Evolutionary conservation across 495 filamentous ascomycete species (phyloP), one percentile per base, ranked within the genome.

Genomic region (Penicillium canescens): DNA sequence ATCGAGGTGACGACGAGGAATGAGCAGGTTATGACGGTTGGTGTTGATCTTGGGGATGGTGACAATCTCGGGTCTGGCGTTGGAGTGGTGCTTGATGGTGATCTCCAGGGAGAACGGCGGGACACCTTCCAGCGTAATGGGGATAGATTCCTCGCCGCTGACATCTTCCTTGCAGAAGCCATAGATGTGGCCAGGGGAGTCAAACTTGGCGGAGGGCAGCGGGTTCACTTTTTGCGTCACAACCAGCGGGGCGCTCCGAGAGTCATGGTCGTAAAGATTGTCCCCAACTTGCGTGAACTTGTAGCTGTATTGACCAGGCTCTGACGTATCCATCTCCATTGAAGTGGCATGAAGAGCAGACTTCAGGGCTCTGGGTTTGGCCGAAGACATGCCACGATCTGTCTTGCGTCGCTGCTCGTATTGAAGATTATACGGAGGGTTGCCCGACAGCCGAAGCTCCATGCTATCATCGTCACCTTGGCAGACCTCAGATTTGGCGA

Each of bases 391-490:
- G 3, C 86, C 87, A 47, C 82, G 78, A 33, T 79, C 73, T 10
- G 84, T 78, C 52, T 86, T 87, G 23, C 86, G 80, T 47, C 81
- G 81, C 59, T 91, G 79, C 59, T 91, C 85, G 66, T 96, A 98
- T 54, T 91, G 81, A 33, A 96, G 79, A 55, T 82, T 79, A 59
- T 87, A 98, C 2, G 94, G 94, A n/a, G 91, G 82, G 70, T 78
- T 85, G 78, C 92, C 92, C 55, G 79, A 79, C 54, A 98, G 79
- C 18, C 79, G 73, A 43, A 98, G 71, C 59, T 96, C 92, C 44
- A 96, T 82, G 23, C 84, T 82, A 62, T 96, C 93, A 55, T 93
- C 87, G 44, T 97, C 93, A 14, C 94, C 93, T 71, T 98, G 91
- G 60, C 94, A 98, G 46, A 98, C 84, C 55, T 88, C 85, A n/a